phyloP scores from a whole-genome alignment of 768 basidiomycete genomes.

The Rhodotorula taiwanensis region DNA sequence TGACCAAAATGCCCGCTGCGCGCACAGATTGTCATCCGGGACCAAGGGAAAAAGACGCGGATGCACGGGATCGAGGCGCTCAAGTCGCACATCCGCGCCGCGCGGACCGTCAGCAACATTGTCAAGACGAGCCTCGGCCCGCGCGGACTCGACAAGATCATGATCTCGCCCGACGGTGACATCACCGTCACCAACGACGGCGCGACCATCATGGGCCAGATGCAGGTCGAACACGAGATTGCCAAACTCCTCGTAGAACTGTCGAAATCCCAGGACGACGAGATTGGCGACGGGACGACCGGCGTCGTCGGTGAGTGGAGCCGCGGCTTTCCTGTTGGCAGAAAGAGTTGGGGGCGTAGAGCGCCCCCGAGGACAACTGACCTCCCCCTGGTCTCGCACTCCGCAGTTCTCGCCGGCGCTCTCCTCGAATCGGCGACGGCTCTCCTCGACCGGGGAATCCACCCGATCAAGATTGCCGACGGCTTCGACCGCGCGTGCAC shows the following conservation, averaged over 20 bases:
- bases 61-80: slow-evolving; percentile 90
- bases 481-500: slow-evolving; percentile 92
- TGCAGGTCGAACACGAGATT: slow-evolving; percentile 99
- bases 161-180: slow-evolving; percentile 70
- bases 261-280: slow-evolving; percentile 97
- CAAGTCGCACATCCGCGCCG: slow-evolving; percentile 95
- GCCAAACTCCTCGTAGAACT: slow-evolving; percentile 94
- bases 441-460: slow-evolving; percentile 97
- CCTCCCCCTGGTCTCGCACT: not conserved
- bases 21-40: slow-evolving; percentile 93
- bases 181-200: slow-evolving; percentile 99
- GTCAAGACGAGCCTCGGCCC: slow-evolving; percentile 91
- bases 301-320: slow-evolving; percentile 96
- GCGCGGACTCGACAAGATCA: slow-evolving; percentile 51
- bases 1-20: no score
- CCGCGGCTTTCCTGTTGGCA: no score
- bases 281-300: slow-evolving; percentile 98
- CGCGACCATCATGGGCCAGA: slow-evolving; percentile 93
- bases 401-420: slow-evolving; percentile 88
- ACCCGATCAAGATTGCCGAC: slow-evolving; percentile 97
- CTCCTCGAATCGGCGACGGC: slow-evolving; percentile 88
- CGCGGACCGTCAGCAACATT: slow-evolving; percentile 86
- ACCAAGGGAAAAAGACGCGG: slow-evolving; percentile 86
- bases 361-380: not conserved
- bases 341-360: no score